These are phyloP conservation scores for Phytophthora megakarya DNA, from an alignment of 352 stramenopile genomes.

Conservation along the genomic window DNA sequence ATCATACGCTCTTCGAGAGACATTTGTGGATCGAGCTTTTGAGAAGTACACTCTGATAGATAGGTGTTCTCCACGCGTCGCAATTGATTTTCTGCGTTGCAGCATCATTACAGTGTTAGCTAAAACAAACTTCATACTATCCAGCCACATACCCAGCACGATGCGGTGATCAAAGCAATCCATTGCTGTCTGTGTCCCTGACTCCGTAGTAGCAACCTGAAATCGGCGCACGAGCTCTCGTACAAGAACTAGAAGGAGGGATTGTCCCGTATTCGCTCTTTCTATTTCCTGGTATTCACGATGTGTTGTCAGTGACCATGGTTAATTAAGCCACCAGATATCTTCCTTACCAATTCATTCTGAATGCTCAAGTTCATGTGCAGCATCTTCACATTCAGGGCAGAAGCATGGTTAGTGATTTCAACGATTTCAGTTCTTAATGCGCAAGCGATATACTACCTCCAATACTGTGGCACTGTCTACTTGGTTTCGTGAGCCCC, in stretches of 20 bases:
- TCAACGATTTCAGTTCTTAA: not conserved
- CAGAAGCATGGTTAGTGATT: not conserved
- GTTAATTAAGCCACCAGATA: not conserved
- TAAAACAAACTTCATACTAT: not conserved
- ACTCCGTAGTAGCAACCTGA: conserved; percentile 47
- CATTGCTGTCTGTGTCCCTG: conserved; percentile 58
- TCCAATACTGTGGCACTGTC: conserved; percentile 51
- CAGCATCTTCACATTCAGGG: conserved; percentile 37
- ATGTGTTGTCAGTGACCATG: not conserved
- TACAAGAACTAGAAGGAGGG: conserved; percentile 42
- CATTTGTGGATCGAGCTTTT: conserved; percentile 42
- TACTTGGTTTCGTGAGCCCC: conserved; percentile 48
- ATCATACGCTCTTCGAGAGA: conserved; percentile 69
- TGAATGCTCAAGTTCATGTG: conserved; percentile 29
- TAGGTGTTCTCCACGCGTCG: conserved; percentile 69
- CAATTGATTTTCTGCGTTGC: conserved; percentile 61
- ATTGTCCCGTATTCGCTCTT: conserved; percentile 17
- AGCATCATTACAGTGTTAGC: not conserved
- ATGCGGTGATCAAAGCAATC: conserved; percentile 74
- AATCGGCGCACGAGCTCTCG: conserved; percentile 43
- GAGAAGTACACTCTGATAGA: conserved; percentile 43
- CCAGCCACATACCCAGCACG: conserved; percentile 43
- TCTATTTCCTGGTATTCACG: conserved; percentile 26
- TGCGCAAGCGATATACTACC: conserved; percentile 13
- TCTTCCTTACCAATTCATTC: conserved; percentile 34